Conservation (phyloP, 2,329 filamentous ascomycete species). For the Xylariaceae sp. region DNA sequence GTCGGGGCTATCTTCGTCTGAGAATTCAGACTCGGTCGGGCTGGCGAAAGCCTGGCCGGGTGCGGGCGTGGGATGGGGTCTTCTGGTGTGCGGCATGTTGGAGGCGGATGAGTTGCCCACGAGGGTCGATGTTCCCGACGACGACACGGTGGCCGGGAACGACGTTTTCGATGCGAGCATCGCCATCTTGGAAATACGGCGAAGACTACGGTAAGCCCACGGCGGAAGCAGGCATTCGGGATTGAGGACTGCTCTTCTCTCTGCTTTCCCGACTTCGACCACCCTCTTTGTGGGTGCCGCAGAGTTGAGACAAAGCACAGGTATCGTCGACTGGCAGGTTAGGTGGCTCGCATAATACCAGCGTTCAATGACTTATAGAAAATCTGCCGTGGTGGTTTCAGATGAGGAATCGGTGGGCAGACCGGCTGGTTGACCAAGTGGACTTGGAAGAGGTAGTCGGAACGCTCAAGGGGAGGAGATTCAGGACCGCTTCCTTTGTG, state of each 20-base stretch:
- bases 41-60: constrained; percentile 62
- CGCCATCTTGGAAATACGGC: constrained; percentile 50
- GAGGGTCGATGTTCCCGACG: constrained; percentile 41
- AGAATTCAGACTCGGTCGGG: constrained; percentile 90
- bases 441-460: constrained; percentile 7
- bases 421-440: constrained; percentile 17
- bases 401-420: constrained; percentile 19
- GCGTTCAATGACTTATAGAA: constrained; percentile 8
- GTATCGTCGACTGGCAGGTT: constrained; percentile 7
- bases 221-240: constrained; percentile 6
- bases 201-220: constrained; percentile 7
- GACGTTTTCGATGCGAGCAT: constrained; percentile 73
- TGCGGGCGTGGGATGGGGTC: constrained; percentile 45
- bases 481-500: neutral
- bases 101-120: constrained; percentile 45
- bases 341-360: neutral
- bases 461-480: constrained; percentile 4
- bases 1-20: constrained; percentile 71
- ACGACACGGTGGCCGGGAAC: constrained; percentile 54
- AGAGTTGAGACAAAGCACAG: constrained; percentile 15
- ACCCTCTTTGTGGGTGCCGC: constrained; percentile 13
- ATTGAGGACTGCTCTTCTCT: constrained; percentile 3
- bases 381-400: constrained; percentile 23
- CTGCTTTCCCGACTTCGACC: constrained; percentile 11
- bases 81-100: constrained; percentile 47